Conservation (phyloP, 2,329 filamentous ascomycete genomes). For the Pyrenochaeta sp. region DNA sequence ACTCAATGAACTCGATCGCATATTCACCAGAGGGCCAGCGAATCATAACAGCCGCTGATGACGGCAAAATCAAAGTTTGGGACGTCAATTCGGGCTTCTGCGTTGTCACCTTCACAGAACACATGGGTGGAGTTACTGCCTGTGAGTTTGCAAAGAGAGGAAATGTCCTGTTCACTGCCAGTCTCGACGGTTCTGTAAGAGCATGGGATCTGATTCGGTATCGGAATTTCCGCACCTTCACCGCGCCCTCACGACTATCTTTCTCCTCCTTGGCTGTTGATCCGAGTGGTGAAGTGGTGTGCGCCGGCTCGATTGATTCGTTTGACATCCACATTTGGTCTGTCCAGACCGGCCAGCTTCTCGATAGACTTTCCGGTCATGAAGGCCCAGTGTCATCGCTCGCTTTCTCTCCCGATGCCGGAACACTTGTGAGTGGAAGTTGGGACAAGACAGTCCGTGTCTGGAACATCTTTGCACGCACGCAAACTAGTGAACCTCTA, state of each 20-base stretch:
- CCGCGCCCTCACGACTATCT: conserved; percentile 86
- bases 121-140: conserved; percentile 90
- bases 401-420: conserved; percentile 86
- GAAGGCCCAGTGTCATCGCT: conserved; percentile 91
- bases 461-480: conserved; percentile 93
- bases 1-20: conserved; percentile 90
- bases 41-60: conserved; percentile 92
- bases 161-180: conserved; percentile 94
- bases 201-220: conserved; percentile 97
- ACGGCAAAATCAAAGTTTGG: conserved; percentile 99
- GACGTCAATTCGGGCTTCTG: conserved; percentile 96
- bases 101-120: conserved; percentile 96
- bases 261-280: conserved; percentile 97
- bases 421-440: conserved; percentile 84
- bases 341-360: conserved; percentile 93
- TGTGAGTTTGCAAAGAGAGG: conserved; percentile 96
- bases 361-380: conserved; percentile 89
- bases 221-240: conserved; percentile 97
- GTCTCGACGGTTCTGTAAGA: conserved; percentile 89
- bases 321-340: conserved; percentile 99
- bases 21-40: conserved; percentile 94
- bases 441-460: conserved; percentile 97
- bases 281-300: conserved; percentile 93
- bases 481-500: conserved; percentile 92
- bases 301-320: conserved; percentile 91